Base-by-base conservation (phyloP, 257 asterid species). In the Solanum pennellii region DNA sequence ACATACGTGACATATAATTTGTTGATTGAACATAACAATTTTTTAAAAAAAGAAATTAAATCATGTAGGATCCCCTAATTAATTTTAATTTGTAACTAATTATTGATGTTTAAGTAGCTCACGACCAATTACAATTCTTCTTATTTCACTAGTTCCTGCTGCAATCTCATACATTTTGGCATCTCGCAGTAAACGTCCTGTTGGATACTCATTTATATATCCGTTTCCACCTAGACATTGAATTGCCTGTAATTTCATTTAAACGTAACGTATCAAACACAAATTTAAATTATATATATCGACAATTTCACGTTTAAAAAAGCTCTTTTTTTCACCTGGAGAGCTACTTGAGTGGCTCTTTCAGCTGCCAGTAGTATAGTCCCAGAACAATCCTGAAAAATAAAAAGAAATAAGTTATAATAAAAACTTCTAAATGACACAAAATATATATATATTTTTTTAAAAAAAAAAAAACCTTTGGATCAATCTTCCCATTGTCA, bases 271-370 rank as follows among this genome's bases (percentile, higher is more conserved):
- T 75, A 23, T 75, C 5, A 77, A 4, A 45, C 4, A 25, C 7
- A 0, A 6, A 18, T 29, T 80, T 49, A 82, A 49, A 0, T 82
- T 49, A 29, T 82, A 47, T 47, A 47, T 6, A 80, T 3, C 3
- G 18, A 45, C 16, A 45, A 13, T 79, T 0, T 1, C 15, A 77
- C 0, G 10, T 15, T 14, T 25, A 44, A 1, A 6, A 29, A 12
- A 0, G 8, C 6, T 49, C 2, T 23, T 8, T 7, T 13, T 8
- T 86, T 76, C 87, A 97, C 99, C 99, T 97, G 97, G 83, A 97
- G 99, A 89, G 99, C 99, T 87, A 95, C 99, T 95, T 96, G 99
- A 87, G 99, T 97, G 86, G 98, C 99, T 92, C 96, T 90, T 92
- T 97, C 99, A 35, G 98, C 99, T 72, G 99, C 95, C 73, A 90